phyloP scores from a whole-genome alignment of 768 basidiomycete species.

The Boletus fagicola region DNA sequence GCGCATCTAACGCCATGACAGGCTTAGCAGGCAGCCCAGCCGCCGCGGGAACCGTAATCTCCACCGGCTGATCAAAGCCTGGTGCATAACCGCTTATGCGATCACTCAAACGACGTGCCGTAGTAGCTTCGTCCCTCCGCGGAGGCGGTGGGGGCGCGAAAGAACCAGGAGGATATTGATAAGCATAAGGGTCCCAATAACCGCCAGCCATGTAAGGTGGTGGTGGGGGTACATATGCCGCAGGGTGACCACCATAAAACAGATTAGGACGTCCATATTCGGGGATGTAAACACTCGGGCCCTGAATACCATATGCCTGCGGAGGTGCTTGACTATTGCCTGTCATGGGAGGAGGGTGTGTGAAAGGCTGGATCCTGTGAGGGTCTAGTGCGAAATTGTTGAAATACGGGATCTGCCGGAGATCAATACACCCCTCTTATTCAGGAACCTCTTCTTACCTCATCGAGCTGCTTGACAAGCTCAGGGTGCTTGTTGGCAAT shows the following conservation, averaged over 20 bases:
- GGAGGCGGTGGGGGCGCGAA: constrained; percentile 38
- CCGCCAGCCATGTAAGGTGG: constrained; percentile 40
- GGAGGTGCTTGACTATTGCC: constrained; percentile 78
- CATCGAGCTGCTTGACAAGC: constrained; percentile 76
- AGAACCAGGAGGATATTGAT: constrained; percentile 40
- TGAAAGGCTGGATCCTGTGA: constrained; percentile 83
- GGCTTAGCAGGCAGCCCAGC: constrained; percentile 84
- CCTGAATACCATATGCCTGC: constrained; percentile 81
- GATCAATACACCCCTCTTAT: constrained; percentile 15
- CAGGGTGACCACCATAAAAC: constrained; percentile 40
- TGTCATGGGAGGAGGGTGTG: constrained; percentile 66
- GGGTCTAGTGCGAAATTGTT: constrained; percentile 98
- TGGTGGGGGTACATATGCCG: constrained; percentile 35
- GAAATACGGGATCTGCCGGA: constrained; percentile 74
- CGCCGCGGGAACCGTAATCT: constrained; percentile 53
- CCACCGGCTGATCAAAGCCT: constrained; percentile 40
- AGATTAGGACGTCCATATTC: constrained; percentile 41
- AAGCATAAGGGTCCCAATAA: constrained; percentile 48
- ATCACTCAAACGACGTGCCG: constrained; percentile 69
- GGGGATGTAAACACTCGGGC: constrained; percentile 49
- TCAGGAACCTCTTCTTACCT: constrained; percentile 50
- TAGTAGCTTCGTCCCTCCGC: constrained; percentile 57
- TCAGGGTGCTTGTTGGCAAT: constrained; percentile 93
- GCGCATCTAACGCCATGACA: constrained; percentile 51
- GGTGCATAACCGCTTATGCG: constrained; percentile 76